Evolutionary conservation across 2,329 filamentous ascomycete genomes (phyloP).

Genomic region (Ceratocystis diversiconidia): DNA sequence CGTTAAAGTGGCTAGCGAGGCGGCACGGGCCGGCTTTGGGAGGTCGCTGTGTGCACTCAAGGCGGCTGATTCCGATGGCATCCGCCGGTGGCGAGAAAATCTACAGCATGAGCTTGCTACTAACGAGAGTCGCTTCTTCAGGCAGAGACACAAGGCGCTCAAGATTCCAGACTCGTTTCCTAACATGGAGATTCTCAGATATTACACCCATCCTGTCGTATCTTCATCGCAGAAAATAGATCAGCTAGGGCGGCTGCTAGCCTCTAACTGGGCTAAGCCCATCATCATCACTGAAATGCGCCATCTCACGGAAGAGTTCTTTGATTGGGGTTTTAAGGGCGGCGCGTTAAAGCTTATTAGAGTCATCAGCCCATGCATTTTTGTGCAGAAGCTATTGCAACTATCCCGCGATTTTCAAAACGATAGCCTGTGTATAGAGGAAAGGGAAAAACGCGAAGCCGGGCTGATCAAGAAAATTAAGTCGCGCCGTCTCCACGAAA

Average conservation of each 20-base stretch:
- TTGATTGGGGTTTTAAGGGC: constrained; percentile 68
- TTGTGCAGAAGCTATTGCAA: constrained; percentile 43
- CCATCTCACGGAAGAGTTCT: constrained; percentile 60
- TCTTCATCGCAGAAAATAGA: constrained; percentile 47
- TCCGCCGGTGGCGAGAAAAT: constrained; percentile 56
- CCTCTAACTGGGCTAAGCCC: constrained; percentile 45
- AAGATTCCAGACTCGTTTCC: constrained; percentile 71
- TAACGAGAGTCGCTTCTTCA: constrained; percentile 73
- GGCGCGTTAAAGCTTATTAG: constrained; percentile 78
- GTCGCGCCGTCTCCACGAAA: constrained; percentile 52
- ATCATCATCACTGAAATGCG: constrained; percentile 56
- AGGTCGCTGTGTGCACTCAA: constrained; percentile 54
- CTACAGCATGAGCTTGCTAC: constrained; percentile 64
- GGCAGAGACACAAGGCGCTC: constrained; percentile 57
- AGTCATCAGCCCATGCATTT: constrained; percentile 60
- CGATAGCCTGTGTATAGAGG: constrained; percentile 22
- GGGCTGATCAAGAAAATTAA: constrained; percentile 51
- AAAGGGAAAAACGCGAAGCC: constrained; percentile 31
- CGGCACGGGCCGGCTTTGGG: constrained; percentile 77
- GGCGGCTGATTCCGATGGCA: constrained; percentile 41
- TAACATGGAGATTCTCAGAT: constrained; percentile 60
- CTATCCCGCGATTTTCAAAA: constrained; percentile 20
- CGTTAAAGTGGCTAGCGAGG: constrained; percentile 76
- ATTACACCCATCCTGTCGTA: constrained; percentile 77
- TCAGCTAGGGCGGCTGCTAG: constrained; percentile 31